Percentiles rank a stretch among this genome's conserved stretches.
These are phyloP conservation scores for Fusarium metavorans DNA, from an alignment of 2,329 filamentous ascomycete species.

Conservation along the genomic window DNA sequence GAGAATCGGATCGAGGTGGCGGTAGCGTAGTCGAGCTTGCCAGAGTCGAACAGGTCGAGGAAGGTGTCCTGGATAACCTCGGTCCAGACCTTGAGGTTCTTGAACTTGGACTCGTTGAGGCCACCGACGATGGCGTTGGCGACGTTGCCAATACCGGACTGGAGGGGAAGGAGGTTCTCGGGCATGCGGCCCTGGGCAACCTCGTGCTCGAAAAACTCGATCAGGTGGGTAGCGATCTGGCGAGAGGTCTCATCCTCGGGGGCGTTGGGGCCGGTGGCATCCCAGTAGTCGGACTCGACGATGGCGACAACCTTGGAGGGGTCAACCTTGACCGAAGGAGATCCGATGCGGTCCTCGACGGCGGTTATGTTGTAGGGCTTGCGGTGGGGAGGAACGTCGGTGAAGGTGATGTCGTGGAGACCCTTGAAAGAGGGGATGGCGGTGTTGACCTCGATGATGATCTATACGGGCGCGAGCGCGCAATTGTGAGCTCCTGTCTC, in stretches of 20 bases:
- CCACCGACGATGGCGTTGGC: conserved; percentile 92
- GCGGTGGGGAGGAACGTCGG: conserved; percentile 81
- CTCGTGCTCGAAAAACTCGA: conserved; percentile 87
- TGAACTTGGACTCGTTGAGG: conserved; percentile 83
- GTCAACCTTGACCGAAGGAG: conserved; percentile 84
- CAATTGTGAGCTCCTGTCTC: conserved; percentile 11
- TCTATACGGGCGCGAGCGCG: conserved; percentile 50
- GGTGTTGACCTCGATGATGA: conserved; percentile 94
- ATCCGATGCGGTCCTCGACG: conserved; percentile 88
- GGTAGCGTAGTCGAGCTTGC: conserved; percentile 88
- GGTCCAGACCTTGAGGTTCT: conserved; percentile 91
- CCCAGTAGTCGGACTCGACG: conserved; percentile 86
- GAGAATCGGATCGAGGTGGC: conserved; percentile 93
- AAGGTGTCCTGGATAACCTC: conserved; percentile 94
- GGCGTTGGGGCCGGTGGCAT: conserved; percentile 79
- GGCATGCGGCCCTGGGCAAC: conserved; percentile 83
- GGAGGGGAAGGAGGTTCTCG: conserved; percentile 80
- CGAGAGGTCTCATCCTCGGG: conserved; percentile 79
- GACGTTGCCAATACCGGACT: conserved; percentile 93
- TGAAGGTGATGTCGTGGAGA: conserved; percentile 91
- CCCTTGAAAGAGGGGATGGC: conserved; percentile 86
- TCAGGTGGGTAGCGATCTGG: conserved; percentile 82
- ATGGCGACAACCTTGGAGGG: conserved; percentile 87
- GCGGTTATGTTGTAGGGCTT: conserved; percentile 90
- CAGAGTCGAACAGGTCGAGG: conserved; percentile 91